Base-by-base conservation (phyloP, 2,329 filamentous ascomycete species). In the Cladosporium phlei region DNA sequence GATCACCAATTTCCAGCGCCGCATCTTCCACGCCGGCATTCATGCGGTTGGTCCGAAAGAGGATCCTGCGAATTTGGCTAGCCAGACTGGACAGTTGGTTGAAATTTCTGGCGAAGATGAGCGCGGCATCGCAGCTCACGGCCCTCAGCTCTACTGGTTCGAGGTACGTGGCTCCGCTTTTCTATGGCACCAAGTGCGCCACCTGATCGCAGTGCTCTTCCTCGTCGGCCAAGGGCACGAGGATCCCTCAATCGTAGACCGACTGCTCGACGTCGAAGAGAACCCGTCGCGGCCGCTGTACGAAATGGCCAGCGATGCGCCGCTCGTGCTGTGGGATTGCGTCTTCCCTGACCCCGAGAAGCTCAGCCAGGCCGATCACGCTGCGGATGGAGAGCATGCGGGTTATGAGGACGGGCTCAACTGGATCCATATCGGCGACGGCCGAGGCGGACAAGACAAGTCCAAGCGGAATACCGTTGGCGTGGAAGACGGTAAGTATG, bases 161-260 rank as follows among this genome's bases (percentile, higher is more conserved):
- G 83, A 85, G 48, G 82, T 98, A 30, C 82, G 90, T 56, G 93
- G 93, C 16, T 89, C 86, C 6, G 93, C 90, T 2, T 98, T 98
- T 67, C 71, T 98, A 37, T 98, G 93, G 93, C 93, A 98, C 69
- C 93, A 98, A 70, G 94, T 98, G 56, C 83, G 93, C 19, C 88
- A 91, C 70, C 90, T 98, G 80, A 83, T 94, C n/a, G 80, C 84
- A 12, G 74, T 97, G 5, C 73, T 98, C n/a, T 97, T 98, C 71
- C 74, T 93, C 9, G 82, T 97, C 7, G 93, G 88, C 21, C 93
- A 98, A 69, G 82, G 88, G 0, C 78, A 95, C 12, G 93, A 98
- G 65, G 64, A 74, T 21, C 85, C 90, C 0, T 77, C 77, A 0
- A 69, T 97, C 11, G 74, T 97, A 33, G 75, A 80, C 42, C 75